Percentiles rank a stretch among this genome's conserved stretches.
phyloP scores from a whole-genome alignment of 176 grass and related monocot genomes.

The Carex parvula region DNA sequence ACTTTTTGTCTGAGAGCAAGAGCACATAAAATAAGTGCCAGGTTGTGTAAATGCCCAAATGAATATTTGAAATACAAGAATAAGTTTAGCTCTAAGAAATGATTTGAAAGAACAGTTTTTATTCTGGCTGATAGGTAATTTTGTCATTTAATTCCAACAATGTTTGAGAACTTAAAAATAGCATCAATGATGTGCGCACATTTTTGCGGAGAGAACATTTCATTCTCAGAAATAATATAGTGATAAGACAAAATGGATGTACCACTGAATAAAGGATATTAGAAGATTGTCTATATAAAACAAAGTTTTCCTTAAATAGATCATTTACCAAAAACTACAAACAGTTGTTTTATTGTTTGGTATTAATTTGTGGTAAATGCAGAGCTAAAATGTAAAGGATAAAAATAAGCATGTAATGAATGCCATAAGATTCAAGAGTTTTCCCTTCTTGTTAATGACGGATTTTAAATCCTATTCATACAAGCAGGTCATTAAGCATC shows the following conservation, averaged over 20 bases:
- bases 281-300: neutral
- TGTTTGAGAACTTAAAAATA: neutral
- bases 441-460: neutral
- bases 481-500: constrained; percentile 1
- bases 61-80: neutral
- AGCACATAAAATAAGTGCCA: neutral
- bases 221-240: neutral
- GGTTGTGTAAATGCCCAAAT: neutral
- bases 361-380: neutral
- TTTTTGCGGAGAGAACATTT: neutral
- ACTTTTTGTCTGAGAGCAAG: constrained; percentile 39
- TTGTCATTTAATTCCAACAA: constrained; percentile 5
- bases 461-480: neutral
- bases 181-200: neutral
- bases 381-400: neutral
- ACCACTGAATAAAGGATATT: neutral
- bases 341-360: neutral
- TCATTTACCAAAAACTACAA: neutral
- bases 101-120: no score
- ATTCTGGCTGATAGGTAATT: neutral
- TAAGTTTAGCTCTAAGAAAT: neutral
- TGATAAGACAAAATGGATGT: neutral
- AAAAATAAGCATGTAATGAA: neutral
- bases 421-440: neutral
- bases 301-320: neutral